phyloP scores from a whole-genome alignment of 805 yeast species.

The Spathaspora boniae region DNA sequence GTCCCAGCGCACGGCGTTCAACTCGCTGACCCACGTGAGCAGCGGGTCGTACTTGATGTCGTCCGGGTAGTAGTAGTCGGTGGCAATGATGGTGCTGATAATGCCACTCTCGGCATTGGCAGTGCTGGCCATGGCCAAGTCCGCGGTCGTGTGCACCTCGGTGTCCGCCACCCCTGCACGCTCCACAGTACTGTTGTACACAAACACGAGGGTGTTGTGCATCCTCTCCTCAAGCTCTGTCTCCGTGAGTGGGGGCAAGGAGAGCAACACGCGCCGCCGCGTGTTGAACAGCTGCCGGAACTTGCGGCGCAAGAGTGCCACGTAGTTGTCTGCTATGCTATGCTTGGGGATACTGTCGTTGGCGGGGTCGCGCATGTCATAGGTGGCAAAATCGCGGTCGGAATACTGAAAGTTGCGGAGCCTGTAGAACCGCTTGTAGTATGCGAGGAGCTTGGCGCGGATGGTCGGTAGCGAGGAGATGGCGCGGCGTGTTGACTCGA shows the following conservation, averaged over 20 bases:
- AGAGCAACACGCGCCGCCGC: constrained; percentile 14
- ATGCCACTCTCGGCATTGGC: constrained; percentile 20
- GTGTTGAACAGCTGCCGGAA: constrained; percentile 19
- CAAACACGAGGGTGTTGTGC: constrained; percentile 27
- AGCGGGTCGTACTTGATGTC: constrained; percentile 22
- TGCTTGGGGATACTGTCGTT: no score
- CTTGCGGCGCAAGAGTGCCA: constrained; percentile 22
- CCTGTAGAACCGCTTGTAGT: constrained; percentile 31
- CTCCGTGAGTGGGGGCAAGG: constrained; percentile 5
- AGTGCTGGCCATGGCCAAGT: constrained; percentile 12
- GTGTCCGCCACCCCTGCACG: constrained; percentile 11
- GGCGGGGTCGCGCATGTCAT: constrained; percentile 1
- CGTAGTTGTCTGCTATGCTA: constrained; percentile 16
- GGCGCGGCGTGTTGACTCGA: not conserved
- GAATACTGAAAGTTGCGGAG: constrained; percentile 19
- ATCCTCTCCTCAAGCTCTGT: constrained; percentile 19
- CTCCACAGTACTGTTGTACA: constrained; percentile 28
- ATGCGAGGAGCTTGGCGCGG: constrained; percentile 13
- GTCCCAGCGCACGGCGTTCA: constrained; percentile 4
- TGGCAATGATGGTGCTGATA: constrained; percentile 20
- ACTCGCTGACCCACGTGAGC: constrained; percentile 20
- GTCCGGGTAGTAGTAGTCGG: constrained; percentile 21
- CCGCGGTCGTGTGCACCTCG: constrained; percentile 15
- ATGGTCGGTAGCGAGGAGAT: constrained; percentile 9
- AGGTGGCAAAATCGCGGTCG: constrained; percentile 1